Base-by-base conservation (phyloP, 306 rosid species). In the Begonia masoniana region DNA sequence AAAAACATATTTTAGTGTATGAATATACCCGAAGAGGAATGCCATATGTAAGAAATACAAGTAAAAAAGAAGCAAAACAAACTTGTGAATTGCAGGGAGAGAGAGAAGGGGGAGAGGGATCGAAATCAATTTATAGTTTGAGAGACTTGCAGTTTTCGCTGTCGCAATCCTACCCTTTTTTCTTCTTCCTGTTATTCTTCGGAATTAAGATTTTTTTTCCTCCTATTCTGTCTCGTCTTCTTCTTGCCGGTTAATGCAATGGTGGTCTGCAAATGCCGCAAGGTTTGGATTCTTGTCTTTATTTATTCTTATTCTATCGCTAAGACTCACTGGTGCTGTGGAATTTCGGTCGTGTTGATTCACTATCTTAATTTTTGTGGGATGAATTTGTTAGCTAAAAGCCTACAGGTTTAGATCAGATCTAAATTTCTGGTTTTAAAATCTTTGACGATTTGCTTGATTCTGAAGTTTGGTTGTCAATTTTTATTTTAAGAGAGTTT, bases 231-330 rank as follows among this genome's bases (percentile, higher is more conserved):
- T 57, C 50, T 52, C 43, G 15, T 56, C 58, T 51, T 35, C 71
- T 59, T 13, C 35, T 47, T 71, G 13, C 61, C 71, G 50, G 70
- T 71, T 60, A 71, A 63, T 79, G 88, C 82, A 75, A 91, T 91
- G 99, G 99, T 91, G 81, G 99, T 91, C 84, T 91, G 99, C 88
- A 91, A 86, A 81, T 91, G 99, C 83, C 95, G 96, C 73, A 91
- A 91, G 94, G 99, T 91, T 54, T 54, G 60, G 4, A 15, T 35
- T 26, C 15, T 43, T 43, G 57, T 57, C 68, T 59, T 57, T 41
- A 15, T 52, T 15, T 12, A n/a, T 0, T 11, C 51, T 41, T 56
- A 23, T 19, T 24, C 2, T 42, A 8, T 52, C 15, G 5, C 41
- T 19, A 13, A 12, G 23, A 6, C 21, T 8, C 49, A n/a, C 41